Evolutionary conservation across 1,284 basidiomycete species (phyloP).

Genomic region (Tetrapyrgos nigripes): DNA sequence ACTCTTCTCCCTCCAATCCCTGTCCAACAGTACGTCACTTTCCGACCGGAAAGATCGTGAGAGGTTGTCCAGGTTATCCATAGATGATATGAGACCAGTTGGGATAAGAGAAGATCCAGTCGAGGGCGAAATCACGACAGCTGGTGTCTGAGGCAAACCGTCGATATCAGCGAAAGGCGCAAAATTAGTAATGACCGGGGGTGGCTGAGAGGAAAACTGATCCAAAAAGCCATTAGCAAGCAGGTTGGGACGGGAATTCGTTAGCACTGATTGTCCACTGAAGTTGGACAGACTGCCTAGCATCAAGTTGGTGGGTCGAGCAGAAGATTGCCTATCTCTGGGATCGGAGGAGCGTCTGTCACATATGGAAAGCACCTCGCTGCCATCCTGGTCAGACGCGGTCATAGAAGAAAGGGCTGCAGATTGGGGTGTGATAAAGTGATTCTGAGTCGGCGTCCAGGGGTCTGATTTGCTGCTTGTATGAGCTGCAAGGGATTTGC

Average conservation of each 20-base stretch:
- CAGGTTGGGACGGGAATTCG: conserved; percentile 25
- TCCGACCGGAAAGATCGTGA: conserved; percentile 64
- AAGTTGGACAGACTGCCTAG: conserved; percentile 46
- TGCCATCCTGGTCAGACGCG: conserved; percentile 4
- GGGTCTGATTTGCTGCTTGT: neutral
- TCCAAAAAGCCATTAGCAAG: conserved; percentile 42
- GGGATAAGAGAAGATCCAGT: conserved; percentile 61
- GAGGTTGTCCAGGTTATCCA: conserved; percentile 50
- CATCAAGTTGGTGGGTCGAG: conserved; percentile 42
- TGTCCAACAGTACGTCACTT: conserved; percentile 56
- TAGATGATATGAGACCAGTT: conserved; percentile 60
- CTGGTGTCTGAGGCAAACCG: conserved; percentile 23
- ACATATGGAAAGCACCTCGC: neutral
- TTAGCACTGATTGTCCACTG: conserved; percentile 19
- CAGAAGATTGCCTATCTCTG: conserved; percentile 30
- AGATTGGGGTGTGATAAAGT: neutral
- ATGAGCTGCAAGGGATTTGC: conserved; percentile 26
- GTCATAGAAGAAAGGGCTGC: conserved; percentile 2
- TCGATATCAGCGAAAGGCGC: conserved; percentile 56
- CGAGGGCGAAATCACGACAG: conserved; percentile 39
- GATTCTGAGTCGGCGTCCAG: conserved; percentile 12
- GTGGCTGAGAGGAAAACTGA: conserved; percentile 5
- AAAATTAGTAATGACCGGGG: conserved; percentile 37
- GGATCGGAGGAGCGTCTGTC: conserved; percentile 22
- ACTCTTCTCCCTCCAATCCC: conserved; percentile 51